phyloP scores from a whole-genome alignment of 495 filamentous ascomycete genomes.

The Penicillium atrosanguineum region DNA sequence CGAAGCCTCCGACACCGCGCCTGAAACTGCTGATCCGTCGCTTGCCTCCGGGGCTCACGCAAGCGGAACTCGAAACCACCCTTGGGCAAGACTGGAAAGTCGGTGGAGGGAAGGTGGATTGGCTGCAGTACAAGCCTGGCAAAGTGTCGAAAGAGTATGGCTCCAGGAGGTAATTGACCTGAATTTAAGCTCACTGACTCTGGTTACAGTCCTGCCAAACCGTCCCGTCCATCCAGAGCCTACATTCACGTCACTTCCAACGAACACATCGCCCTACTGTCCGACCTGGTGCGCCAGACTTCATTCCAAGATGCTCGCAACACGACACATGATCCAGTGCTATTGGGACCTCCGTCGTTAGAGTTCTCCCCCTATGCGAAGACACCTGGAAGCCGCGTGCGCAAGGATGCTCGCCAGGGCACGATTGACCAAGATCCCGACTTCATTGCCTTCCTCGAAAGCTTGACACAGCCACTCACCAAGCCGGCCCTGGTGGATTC shows the following conservation, averaged over 20 bases:
- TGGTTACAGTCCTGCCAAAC: slow-evolving; percentile 66
- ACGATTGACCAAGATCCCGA: slow-evolving; percentile 95
- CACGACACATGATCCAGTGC: slow-evolving; percentile 61
- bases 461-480: slow-evolving; percentile 71
- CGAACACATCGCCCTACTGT: slow-evolving; percentile 57
- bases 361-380: slow-evolving; percentile 84
- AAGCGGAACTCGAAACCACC: slow-evolving; percentile 68
- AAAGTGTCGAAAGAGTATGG: slow-evolving; percentile 83
- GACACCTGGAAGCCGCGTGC: slow-evolving; percentile 64
- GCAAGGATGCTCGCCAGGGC: slow-evolving; percentile 81
- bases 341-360: slow-evolving; percentile 70
- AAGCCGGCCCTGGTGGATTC: slow-evolving; percentile 52
- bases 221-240: slow-evolving; percentile 70
- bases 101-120: slow-evolving; percentile 78
- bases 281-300: slow-evolving; percentile 60
- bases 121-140: slow-evolving; percentile 72
- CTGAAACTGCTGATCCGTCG: slow-evolving; percentile 84
- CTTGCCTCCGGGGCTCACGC: slow-evolving; percentile 81
- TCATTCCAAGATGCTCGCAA: slow-evolving; percentile 73
- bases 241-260: slow-evolving; percentile 71
- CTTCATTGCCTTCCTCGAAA: slow-evolving; percentile 89
- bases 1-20: slow-evolving; percentile 60
- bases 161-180: slow-evolving; percentile 2
- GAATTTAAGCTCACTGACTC: slow-evolving; percentile 13
- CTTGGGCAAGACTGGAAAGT: slow-evolving; percentile 83